Base-by-base conservation (phyloP, 352 stramenopile genomes). In the Phytophthora nicotianae region DNA sequence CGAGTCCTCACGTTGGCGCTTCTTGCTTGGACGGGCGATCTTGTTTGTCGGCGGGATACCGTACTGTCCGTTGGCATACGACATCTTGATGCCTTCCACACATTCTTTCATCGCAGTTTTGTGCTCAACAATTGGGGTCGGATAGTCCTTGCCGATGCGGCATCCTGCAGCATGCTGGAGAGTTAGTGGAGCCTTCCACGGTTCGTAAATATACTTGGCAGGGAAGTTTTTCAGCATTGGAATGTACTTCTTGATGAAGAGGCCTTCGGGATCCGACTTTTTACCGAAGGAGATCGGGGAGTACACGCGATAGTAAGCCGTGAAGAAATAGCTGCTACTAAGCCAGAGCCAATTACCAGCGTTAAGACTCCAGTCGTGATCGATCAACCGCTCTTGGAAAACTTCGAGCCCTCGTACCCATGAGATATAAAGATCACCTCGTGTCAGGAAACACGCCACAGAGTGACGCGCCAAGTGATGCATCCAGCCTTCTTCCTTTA, bases 321-420 rank as follows among this genome's bases (percentile, higher is more conserved):
- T 96, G 62, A 99, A 99, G 79, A 98, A 98, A 17, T 88, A 91
- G 32, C 84, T 96, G 57, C 89, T 97, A 41, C 82, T 97, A 29
- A 99, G 86, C 96, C 97, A 98, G 52, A 98, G 83, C 97, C 97
- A 99, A 68, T 99, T 99, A 63, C 97, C 97, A 37, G 88, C 93
- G 79, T 99, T 99, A 48, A 99, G 81, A 43, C 83, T 88, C 86
- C 96, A 99, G 74, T 99, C 96, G 33, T 97, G 90, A 78, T 99
- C 97, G 35, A 99, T 86, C 9, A 99, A 76, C 3, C 91, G 77
- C 56, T 94, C 81, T 65, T 99, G 96, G 68, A 89, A 97, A 8
- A 98, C 89, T 38, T 91, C 79, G 9, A 95, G 83, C 4, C 96
- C 96, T 26, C 91, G 76, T 23, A 98, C 93, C 97, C 97, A 99